Evolutionary conservation across 495 filamentous ascomycete genomes (phyloP), one percentile per base, ranked within the genome.

Genomic region (Talaromyces proteolyticus): DNA sequence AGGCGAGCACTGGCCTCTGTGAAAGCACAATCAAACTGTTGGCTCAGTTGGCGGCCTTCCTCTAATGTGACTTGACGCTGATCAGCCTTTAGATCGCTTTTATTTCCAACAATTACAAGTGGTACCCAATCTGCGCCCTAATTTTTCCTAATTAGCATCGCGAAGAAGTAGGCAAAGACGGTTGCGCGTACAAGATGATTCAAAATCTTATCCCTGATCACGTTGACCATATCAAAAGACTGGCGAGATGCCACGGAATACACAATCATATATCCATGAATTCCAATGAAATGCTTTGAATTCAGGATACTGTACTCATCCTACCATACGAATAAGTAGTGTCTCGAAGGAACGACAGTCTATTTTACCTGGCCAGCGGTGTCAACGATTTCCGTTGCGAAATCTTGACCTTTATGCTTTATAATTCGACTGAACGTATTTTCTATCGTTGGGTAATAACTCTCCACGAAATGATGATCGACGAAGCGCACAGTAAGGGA

Each of bases 261-360:
- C 37, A 95, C 93, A 44, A 98, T 85, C 81, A 98, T 91, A 72
- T 98, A 98, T 36, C 93, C 93, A 78, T 98, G 93, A 57, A 97
- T 96, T 53, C 93, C 93, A 70, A 98, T 98, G 65, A 97, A 97
- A 68, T 98, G 94, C 67, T 96, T 96, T 39, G 88, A 95, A 66
- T 95, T 96, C 46, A 98, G 75, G 59, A 97, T 96, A 61, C 87
- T 92, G 71, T 98, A 97, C 67, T 98, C 94, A 72, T 99, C 93
- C 90, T 95, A 65, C 41, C 22, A 42, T 39, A 34, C 49, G 19
- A 24, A 46, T 37, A 29, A 42, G 38, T 40, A 47, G 38, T 22
- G 23, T 10, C 26, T 20, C 22, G 19, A 16, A n/a, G 29, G 37
- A 22, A 14, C 17, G 23, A 40, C 21, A 42, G 12, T 23, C 37